Evolutionary conservation across 805 yeast genomes (phyloP).

Genomic region (Metschnikowia cerradonensis): DNA sequence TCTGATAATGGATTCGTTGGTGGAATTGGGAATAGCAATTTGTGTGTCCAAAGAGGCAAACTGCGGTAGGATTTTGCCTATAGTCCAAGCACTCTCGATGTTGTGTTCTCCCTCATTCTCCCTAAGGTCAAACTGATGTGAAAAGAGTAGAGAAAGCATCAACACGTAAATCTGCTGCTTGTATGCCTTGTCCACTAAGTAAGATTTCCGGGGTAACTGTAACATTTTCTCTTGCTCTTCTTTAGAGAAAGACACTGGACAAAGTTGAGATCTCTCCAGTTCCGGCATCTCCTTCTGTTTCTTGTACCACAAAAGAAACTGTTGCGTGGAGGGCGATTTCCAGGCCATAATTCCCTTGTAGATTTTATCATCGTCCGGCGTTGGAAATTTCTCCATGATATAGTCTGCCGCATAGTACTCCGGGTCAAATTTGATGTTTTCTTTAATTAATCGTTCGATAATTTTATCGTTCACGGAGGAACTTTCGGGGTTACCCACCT

Average conservation of each 20-base stretch:
- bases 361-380: slow-evolving; percentile 49
- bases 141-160: slow-evolving; percentile 64
- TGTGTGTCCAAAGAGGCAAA: slow-evolving; percentile 66
- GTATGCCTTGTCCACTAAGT: slow-evolving; percentile 51
- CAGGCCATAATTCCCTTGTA: slow-evolving; percentile 47
- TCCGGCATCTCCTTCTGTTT: slow-evolving; percentile 26
- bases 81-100: slow-evolving; percentile 90
- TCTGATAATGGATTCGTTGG: slow-evolving; percentile 38
- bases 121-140: slow-evolving; percentile 70
- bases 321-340: slow-evolving; percentile 45
- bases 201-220: slow-evolving; percentile 60
- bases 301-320: slow-evolving; percentile 48
- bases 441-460: slow-evolving; percentile 63
- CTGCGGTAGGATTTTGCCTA: slow-evolving; percentile 84
- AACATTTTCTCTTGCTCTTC: slow-evolving; percentile 66
- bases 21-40: slow-evolving; percentile 30
- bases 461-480: slow-evolving; percentile 55
- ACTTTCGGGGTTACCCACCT: slow-evolving; percentile 74
- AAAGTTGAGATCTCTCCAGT: slow-evolving; percentile 19
- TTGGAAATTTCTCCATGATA: slow-evolving; percentile 54
- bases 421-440: slow-evolving; percentile 73
- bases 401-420: slow-evolving; percentile 87
- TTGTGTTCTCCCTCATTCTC: slow-evolving; percentile 68
- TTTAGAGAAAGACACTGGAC: slow-evolving; percentile 51
- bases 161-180: slow-evolving; percentile 52